A percentile compares a stretch with the other conserved stretches of the same genome.
Evolutionary conservation across 345 rosid species (phyloP).

Genomic region (Gossypium longicalyx): DNA sequence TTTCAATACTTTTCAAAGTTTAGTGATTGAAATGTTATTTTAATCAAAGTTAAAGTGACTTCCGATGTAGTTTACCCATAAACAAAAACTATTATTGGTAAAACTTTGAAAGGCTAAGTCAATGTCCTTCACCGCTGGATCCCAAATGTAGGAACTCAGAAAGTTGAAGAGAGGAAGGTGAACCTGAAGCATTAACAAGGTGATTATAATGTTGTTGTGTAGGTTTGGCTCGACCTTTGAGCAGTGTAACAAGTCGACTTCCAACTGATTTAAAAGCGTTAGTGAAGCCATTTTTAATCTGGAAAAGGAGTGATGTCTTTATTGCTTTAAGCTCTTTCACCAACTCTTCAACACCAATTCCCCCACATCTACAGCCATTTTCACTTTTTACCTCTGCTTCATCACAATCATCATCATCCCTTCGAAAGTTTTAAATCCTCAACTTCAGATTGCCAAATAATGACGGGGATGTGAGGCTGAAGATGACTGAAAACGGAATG

Average conservation of each 20-base stretch:
- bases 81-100: neutral
- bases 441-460: neutral
- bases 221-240: conserved; percentile 8
- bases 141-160: conserved; percentile 37
- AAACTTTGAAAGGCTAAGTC: neutral
- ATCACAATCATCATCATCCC: conserved; percentile 13
- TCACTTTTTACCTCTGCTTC: neutral
- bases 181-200: conserved; percentile 11
- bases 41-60: no score
- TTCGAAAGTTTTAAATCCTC: conserved; percentile 9
- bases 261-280: conserved; percentile 65
- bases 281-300: conserved; percentile 49
- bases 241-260: conserved; percentile 31
- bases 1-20: no score
- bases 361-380: neutral
- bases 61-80: no score
- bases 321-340: conserved; percentile 53
- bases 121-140: conserved; percentile 19
- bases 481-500: no score
- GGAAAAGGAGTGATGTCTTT: conserved; percentile 53
- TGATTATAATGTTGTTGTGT: neutral
- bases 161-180: conserved; percentile 24
- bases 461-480: no score
- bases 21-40: no score
- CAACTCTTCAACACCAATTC: conserved; percentile 37